A percentile compares a stretch with the other conserved stretches of the same genome.
These are phyloP conservation scores for Saprolegnia diclina DNA, from an alignment of 352 stramenopile species.

Conservation along the genomic window DNA sequence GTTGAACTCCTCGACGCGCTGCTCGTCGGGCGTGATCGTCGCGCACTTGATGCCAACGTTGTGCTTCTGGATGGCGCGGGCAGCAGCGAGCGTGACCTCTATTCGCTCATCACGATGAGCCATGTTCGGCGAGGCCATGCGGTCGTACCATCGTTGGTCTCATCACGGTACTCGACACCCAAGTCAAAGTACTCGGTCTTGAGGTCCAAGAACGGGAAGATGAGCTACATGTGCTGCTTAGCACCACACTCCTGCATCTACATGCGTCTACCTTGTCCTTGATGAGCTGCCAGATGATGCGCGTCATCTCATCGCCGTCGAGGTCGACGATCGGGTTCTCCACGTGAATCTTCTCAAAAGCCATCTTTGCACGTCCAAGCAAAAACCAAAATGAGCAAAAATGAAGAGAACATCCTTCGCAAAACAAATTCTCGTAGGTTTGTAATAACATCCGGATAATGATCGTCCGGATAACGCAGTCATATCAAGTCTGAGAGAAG, in stretches of 20 bases:
- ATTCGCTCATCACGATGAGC: background rate
- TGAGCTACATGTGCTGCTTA: constrained; percentile 35
- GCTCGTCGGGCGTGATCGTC: constrained; percentile 79
- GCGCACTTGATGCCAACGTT: constrained; percentile 80
- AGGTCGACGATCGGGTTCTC: constrained; percentile 73
- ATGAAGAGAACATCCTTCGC: background rate
- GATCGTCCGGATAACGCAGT: background rate
- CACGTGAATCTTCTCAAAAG: constrained; percentile 51
- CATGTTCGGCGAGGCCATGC: background rate
- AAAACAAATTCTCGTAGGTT: background rate
- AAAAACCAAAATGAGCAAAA: constrained; percentile 14
- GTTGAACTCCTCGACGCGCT: constrained; percentile 68
- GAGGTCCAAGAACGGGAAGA: constrained; percentile 69
- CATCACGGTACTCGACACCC: constrained; percentile 59
- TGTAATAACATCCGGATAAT: background rate
- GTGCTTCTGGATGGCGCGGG: constrained; percentile 59
- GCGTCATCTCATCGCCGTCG: constrained; percentile 78
- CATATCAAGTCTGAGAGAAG: background rate
- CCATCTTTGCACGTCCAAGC: background rate
- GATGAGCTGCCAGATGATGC: constrained; percentile 57
- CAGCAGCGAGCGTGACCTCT: constrained; percentile 73
- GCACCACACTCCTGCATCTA: background rate
- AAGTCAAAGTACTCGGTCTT: constrained; percentile 81
- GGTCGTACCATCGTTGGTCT: constrained; percentile 51
- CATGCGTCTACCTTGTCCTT: constrained; percentile 36